phyloP scores from a whole-genome alignment of 1,284 basidiomycete species.

The Lentinula novae-zelandiae region DNA sequence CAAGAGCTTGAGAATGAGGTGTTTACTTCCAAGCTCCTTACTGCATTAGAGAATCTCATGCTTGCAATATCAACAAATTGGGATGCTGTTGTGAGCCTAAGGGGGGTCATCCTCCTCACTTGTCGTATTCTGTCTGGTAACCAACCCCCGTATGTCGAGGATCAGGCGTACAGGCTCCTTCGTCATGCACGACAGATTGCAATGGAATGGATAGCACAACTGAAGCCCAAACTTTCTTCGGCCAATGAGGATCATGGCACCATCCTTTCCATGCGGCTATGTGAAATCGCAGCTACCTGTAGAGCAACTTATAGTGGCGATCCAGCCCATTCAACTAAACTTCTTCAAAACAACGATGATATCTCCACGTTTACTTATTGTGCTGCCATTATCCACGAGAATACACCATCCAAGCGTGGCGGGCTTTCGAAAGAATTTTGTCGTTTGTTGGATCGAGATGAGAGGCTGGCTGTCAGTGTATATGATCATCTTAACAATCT shows the following conservation, averaged over 20 bases:
- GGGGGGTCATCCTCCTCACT: slow-evolving; percentile 31
- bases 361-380: slow-evolving; percentile 31
- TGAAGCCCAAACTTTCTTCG: neutral
- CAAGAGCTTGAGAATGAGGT: slow-evolving; percentile 22
- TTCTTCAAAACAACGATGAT: slow-evolving; percentile 24
- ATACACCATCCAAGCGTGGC: slow-evolving; percentile 14
- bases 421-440: slow-evolving; percentile 16
- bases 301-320: slow-evolving; percentile 37
- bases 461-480: slow-evolving; percentile 25
- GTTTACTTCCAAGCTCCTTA: slow-evolving; percentile 33
- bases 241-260: slow-evolving; percentile 18
- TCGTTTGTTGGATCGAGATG: slow-evolving; percentile 21
- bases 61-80: slow-evolving; percentile 35
- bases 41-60: slow-evolving; percentile 28
- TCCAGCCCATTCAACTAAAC: slow-evolving; percentile 11
- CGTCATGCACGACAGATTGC: neutral
- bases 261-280: slow-evolving; percentile 25
- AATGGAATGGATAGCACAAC: neutral
- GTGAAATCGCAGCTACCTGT: slow-evolving; percentile 34
- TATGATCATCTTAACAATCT: slow-evolving; percentile 18
- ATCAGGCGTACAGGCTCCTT: neutral
- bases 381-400: slow-evolving; percentile 29
- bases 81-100: slow-evolving; percentile 34
- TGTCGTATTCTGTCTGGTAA: slow-evolving; percentile 31
- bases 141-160: neutral